A percentile compares a stretch with the other conserved stretches of the same genome.
phyloP scores from a whole-genome alignment of 495 filamentous ascomycete species.

The Aspergillus avenaceus region DNA sequence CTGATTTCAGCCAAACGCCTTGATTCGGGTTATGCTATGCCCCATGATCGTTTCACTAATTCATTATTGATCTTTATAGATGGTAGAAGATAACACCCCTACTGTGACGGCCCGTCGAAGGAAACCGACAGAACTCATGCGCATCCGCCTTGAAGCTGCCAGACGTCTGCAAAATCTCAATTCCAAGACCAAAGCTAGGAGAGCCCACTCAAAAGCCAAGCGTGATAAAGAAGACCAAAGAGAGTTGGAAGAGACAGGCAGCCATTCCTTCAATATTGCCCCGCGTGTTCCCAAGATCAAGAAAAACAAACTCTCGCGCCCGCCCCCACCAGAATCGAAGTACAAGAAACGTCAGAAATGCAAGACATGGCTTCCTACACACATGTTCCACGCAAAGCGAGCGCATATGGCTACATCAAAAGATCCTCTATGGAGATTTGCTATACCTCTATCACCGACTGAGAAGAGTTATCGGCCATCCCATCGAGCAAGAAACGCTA shows the following conservation, averaged over 20 bases:
- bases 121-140: conserved; percentile 64
- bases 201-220: conserved; percentile 30
- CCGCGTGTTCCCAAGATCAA: conserved; percentile 64
- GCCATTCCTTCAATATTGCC: conserved; percentile 36
- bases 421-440: conserved; percentile 83
- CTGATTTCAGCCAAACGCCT: neutral
- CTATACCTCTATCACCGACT: conserved; percentile 75
- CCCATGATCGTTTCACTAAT: neutral
- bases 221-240: conserved; percentile 28
- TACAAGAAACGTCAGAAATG: conserved; percentile 80
- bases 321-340: conserved; percentile 61
- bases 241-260: conserved; percentile 27
- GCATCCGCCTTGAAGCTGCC: conserved; percentile 78
- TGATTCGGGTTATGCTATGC: neutral
- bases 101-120: conserved; percentile 68
- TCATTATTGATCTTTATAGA: conserved; percentile 33
- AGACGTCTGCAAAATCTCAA: conserved; percentile 66
- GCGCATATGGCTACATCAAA: conserved; percentile 78
- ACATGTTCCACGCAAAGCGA: conserved; percentile 89
- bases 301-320: conserved; percentile 63
- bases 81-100: conserved; percentile 89
- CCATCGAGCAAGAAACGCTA: conserved; percentile 70
- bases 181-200: conserved; percentile 48
- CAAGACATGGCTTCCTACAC: conserved; percentile 94
- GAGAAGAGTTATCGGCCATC: conserved; percentile 86